Base-by-base conservation (phyloP, 345 rosid genomes). In the Moringa oleifera region DNA sequence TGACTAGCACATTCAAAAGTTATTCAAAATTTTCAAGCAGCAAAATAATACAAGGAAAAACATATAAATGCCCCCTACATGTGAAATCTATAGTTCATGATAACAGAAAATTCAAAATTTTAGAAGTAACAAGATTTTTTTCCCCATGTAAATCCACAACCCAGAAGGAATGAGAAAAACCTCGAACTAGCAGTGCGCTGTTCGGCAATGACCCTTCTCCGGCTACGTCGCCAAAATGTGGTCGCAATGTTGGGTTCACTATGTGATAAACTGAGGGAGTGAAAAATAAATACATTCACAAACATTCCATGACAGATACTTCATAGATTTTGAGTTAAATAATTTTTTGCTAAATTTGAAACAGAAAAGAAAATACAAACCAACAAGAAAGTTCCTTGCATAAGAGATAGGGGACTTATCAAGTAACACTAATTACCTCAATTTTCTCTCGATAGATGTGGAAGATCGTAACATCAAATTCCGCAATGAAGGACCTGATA, bases 141-240 rank as follows among this genome's bases (percentile, higher is more conserved):
- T 41, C 20, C n/a, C 23, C 11, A 20, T 57, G 62, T n/a, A 49
- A 51, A 70, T 59, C 53, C 52, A 53, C 54, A 21, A 65, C 28
- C 62, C 20, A 61, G 54, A 63, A 72, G 64, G 63, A 63, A 70
- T 66, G 68, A 73, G 68, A 59, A 52, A 70, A 81, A 91, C 96
- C 99, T 91, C 68, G 96, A 91, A 83, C 93, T 83, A 68, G 91
- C 94, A 73, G 95, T 91, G 78, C 94, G 82, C 77, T 85, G 97
- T 74, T 95, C 97, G 23, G 89, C 88, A 77, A 87, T 88, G 73
- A 80, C 90, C 83, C 85, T 94, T 76, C 84, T 83, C 80, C 97
- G 80, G 80, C 84, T 83, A 70, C 90, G 94, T 63, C 90, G 75
- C 94, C 98, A 84, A 77, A 90, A 85, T 67, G 85, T 75, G 62